Conservation (phyloP, 495 filamentous ascomycete species). For the Parathielavia appendiculata region DNA sequence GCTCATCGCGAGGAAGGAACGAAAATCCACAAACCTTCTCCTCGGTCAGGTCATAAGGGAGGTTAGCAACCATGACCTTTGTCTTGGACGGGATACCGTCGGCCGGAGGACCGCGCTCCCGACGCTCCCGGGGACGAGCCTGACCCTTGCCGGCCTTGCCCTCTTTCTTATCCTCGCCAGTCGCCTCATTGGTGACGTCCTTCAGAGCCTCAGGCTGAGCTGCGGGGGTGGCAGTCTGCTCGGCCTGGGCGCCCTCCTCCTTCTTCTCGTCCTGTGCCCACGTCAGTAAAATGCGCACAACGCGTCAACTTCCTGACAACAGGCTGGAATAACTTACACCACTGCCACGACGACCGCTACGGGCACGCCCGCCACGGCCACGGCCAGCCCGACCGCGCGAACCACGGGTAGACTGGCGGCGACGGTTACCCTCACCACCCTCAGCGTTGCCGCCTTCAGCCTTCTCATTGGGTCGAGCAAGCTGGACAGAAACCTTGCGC, state of each 20-base stretch:
- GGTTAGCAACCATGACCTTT: conserved; percentile 99
- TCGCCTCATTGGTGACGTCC: conserved; percentile 49
- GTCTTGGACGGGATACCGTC: conserved; percentile 98
- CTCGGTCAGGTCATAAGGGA: conserved; percentile 95
- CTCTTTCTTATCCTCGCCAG: conserved; percentile 44
- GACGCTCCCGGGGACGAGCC: conserved; percentile 53
- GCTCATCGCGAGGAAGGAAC: not conserved
- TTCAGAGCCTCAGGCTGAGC: conserved; percentile 47
- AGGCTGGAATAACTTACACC: conserved; percentile 38
- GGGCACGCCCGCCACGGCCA: conserved; percentile 64
- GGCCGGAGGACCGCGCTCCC: conserved; percentile 89
- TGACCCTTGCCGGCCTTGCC: conserved; percentile 46
- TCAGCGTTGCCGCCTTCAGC: conserved; percentile 61
- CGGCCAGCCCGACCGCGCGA: conserved; percentile 66
- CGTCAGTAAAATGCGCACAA: conserved; percentile 15
- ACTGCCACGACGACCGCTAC: conserved; percentile 65
- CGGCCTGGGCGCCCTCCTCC: conserved; percentile 42
- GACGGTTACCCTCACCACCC: conserved; percentile 70
- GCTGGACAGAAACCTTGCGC: conserved; percentile 97
- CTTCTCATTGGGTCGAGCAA: conserved; percentile 81
- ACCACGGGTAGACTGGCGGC: conserved; percentile 64
- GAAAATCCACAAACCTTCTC: conserved; percentile 63
- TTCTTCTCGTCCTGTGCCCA: conserved; percentile 41
- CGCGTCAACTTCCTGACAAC: not conserved
- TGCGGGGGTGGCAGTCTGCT: conserved; percentile 41